phyloP scores from a whole-genome alignment of 495 filamentous ascomycete genomes.

The Geoglossum glabrum region DNA sequence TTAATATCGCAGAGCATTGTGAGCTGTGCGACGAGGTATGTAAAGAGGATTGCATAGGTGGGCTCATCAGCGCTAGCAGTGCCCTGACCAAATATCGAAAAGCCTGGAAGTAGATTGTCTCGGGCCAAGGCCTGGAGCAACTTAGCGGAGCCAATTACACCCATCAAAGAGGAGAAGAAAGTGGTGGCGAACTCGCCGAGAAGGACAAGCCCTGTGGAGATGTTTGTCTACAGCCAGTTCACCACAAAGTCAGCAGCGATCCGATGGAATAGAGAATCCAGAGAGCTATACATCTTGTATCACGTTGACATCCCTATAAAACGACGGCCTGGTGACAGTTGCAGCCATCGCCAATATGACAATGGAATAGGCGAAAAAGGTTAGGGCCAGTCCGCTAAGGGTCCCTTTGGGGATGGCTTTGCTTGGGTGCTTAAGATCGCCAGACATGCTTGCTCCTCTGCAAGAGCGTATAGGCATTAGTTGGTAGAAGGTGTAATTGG shows the following conservation, averaged over 20 bases:
- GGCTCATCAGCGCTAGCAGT: constrained; percentile 59
- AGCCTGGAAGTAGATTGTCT: constrained; percentile 59
- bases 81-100: constrained; percentile 56
- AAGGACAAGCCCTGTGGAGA: constrained; percentile 51
- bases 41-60: constrained; percentile 54
- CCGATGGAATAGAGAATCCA: neutral
- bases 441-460: constrained; percentile 76
- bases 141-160: constrained; percentile 73
- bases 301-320: constrained; percentile 56
- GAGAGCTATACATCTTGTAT: constrained; percentile 41
- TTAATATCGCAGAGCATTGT: constrained; percentile 76
- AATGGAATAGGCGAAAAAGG: constrained; percentile 52
- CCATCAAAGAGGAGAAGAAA: constrained; percentile 76
- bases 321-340: constrained; percentile 50
- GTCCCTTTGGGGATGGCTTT: constrained; percentile 71
- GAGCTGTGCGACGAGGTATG: constrained; percentile 54
- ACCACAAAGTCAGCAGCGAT: neutral
- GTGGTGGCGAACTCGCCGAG: constrained; percentile 65
- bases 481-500: constrained; percentile 4
- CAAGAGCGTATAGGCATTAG: neutral
- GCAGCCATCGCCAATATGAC: constrained; percentile 70
- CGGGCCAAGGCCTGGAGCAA: constrained; percentile 67
- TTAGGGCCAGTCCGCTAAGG: constrained; percentile 51
- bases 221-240: constrained; percentile 31
- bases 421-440: constrained; percentile 65